These are phyloP conservation scores for Begonia peltatifolia DNA, from an alignment of 306 rosid genomes.

Conservation along the genomic window DNA sequence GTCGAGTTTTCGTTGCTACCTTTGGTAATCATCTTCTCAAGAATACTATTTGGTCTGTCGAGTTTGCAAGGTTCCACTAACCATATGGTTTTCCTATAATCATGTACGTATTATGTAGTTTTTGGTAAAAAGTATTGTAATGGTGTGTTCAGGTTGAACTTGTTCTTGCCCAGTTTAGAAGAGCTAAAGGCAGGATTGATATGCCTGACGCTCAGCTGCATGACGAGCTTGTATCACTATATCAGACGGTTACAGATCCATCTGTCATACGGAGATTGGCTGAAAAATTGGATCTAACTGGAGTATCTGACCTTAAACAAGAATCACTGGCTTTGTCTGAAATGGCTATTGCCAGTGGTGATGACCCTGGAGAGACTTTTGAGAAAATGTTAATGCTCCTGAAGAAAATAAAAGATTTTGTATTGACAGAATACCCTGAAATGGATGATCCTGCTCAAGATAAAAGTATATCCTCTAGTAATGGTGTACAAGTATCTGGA, in stretches of 20 bases:
- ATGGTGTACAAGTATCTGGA: conserved; percentile 28
- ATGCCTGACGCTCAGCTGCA: conserved; percentile 52
- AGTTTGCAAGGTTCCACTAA: too few species aligned
- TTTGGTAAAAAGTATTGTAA: too few species aligned
- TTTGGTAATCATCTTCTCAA: too few species aligned
- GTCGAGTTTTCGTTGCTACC: too few species aligned
- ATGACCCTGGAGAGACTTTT: conserved; percentile 79
- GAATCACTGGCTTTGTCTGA: conserved; percentile 92
- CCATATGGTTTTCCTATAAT: too few species aligned
- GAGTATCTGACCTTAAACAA: conserved; percentile 68
- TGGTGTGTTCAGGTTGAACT: conserved; percentile 62
- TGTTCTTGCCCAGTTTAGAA: conserved; percentile 82
- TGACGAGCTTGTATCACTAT: conserved; percentile 53
- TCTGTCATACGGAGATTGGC: conserved; percentile 49
- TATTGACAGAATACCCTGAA: conserved; percentile 65
- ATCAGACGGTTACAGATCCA: conserved; percentile 44
- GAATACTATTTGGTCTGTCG: too few species aligned
- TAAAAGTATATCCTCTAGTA: conserved; percentile 29
- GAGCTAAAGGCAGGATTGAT: conserved; percentile 83
- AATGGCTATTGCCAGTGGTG: conserved; percentile 62
- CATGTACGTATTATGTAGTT: too few species aligned
- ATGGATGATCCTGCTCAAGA: conserved; percentile 31
- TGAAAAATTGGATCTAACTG: conserved; percentile 65
- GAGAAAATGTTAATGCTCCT: conserved; percentile 78
- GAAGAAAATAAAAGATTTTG: conserved; percentile 72